phyloP scores from a whole-genome alignment of 2,329 filamentous ascomycete genomes.

The Ceratocystis ficicola region DNA sequence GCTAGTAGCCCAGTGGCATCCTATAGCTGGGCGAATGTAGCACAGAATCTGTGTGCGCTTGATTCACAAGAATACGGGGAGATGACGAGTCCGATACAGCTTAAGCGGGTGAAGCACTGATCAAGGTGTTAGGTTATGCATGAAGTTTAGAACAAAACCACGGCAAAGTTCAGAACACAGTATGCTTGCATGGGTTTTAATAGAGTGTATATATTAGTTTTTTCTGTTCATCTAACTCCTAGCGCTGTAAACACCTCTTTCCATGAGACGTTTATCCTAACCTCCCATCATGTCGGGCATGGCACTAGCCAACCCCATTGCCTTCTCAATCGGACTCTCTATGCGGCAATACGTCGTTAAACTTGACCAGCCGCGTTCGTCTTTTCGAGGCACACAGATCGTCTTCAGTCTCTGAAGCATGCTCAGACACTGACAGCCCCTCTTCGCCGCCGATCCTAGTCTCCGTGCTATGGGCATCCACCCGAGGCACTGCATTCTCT shows the following conservation, averaged over 20 bases:
- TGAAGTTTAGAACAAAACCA: background rate
- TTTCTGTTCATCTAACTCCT: background rate
- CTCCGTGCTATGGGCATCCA: background rate
- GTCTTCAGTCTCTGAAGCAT: background rate
- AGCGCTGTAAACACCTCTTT: background rate
- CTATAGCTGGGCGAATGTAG: conserved; percentile 7
- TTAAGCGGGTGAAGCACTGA: background rate
- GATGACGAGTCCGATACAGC: background rate
- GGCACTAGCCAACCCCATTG: background rate
- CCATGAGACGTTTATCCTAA: background rate
- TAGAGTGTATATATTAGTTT: background rate
- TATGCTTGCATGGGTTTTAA: conserved; percentile 7
- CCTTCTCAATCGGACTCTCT: background rate
- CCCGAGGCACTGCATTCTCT: conserved; percentile 7
- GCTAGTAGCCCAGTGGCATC: conserved; percentile 9
- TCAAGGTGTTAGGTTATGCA: background rate
- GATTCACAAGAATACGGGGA: background rate
- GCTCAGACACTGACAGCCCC: background rate
- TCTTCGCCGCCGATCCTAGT: background rate
- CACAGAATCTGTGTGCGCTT: background rate
- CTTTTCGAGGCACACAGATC: background rate
- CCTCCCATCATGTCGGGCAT: background rate
- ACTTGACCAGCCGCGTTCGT: conserved; percentile 13
- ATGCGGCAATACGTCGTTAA: conserved; percentile 12
- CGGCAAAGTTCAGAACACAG: conserved; percentile 7